Percentiles rank a stretch among this genome's conserved stretches.
Conservation (phyloP, 1,139 yeast species). For the Yamadazyma dendronema region DNA sequence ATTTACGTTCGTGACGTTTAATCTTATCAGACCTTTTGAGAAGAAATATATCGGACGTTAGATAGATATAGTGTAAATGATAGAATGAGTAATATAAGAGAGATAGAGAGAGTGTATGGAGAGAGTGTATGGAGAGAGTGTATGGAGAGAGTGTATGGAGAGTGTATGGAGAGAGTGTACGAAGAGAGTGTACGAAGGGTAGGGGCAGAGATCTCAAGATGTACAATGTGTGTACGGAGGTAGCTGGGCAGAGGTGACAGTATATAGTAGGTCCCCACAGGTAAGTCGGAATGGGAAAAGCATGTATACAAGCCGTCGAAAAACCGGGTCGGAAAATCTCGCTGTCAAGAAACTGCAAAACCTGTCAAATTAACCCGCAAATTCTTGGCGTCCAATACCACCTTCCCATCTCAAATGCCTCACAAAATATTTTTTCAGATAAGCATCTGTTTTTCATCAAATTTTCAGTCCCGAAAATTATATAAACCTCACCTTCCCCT, state of each 20-base stretch:
- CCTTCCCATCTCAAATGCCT: background rate
- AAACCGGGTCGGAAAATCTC: too few relatives aligned
- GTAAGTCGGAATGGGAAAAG: too few relatives aligned
- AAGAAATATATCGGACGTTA: conserved; percentile 58
- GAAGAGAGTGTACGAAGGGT: background rate
- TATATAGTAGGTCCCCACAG: too few relatives aligned
- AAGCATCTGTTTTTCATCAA: background rate
- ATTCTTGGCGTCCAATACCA: conserved; percentile 1
- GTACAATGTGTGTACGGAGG: too few relatives aligned
- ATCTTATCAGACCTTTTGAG: conserved; percentile 66
- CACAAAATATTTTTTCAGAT: background rate
- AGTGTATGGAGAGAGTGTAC: too few relatives aligned
- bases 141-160: too few relatives aligned
- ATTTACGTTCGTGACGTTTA: conserved; percentile 60
- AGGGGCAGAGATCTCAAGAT: too few relatives aligned
- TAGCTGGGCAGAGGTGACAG: too few relatives aligned
- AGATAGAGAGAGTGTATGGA: too few relatives aligned
- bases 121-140: too few relatives aligned
- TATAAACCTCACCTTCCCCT: background rate
- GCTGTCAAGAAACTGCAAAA: background rate
- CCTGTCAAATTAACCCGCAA: background rate
- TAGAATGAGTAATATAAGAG: too few relatives aligned
- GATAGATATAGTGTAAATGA: conserved; percentile 2
- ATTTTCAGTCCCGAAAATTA: background rate
- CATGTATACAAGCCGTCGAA: too few relatives aligned